Evolutionary conservation across 306 rosid species (phyloP), one percentile per base, ranked within the genome.

Genomic region (Sphenostylis stenocarpa): DNA sequence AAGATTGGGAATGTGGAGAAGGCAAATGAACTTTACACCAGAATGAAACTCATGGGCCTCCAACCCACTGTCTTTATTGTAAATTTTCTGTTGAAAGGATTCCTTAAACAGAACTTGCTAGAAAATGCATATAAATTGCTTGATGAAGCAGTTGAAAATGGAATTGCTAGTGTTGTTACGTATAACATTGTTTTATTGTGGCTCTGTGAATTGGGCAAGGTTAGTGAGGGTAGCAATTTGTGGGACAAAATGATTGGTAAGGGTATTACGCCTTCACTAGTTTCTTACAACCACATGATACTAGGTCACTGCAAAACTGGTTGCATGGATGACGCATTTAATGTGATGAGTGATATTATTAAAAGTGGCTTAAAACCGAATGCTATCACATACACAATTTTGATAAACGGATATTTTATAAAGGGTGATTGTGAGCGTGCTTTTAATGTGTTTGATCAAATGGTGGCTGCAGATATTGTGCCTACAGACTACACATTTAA

Each of bases 231-330:
- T 65, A 47, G 66, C 74, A 73, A 52, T 76, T 43, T 91, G 31
- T 89, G 88, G 92, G 87, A 81, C 61, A 80, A 74, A 82, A 91
- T 88, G 98, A 60, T 76, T 39, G 31, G 56, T 65, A 83, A 66
- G 52, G 95, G 91, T 77, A 78, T 88, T 70, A 31, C 60, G 33
- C 92, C 93, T 53, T 80, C 82, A 15, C 48, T 82, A 2, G 88
- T 80, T 79, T 91, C 98, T 19, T 91, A 84, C 87, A 91, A 88
- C 84, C 70, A 65, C 82, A 84, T 88, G 81, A 89, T 89, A 56
- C 85, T 80, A 76, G 90, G 97, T 57, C 83, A 87, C 77, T 88
- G 97, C 82, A 85, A 76, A 77, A 77, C 45, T 49, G 88, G 91
- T 48, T 67, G 75, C 75, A 73, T 88, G 88, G 89, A 87, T 75